Percentiles rank a stretch among this genome's conserved stretches.
phyloP scores from a whole-genome alignment of 345 rosid species.

The Arabis alpina region DNA sequence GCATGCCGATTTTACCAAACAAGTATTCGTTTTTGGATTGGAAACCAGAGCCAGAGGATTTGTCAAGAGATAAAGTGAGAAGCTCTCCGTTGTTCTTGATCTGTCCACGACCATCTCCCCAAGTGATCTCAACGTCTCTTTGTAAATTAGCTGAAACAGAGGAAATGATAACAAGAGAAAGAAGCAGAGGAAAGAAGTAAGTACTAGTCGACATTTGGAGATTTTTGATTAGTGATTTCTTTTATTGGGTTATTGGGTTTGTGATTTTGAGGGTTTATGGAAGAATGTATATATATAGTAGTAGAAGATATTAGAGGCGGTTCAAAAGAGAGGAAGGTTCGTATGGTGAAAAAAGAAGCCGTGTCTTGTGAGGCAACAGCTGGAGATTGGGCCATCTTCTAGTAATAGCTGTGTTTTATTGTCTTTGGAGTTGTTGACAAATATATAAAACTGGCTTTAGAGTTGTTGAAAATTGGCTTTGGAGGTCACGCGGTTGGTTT shows the following conservation, averaged over 20 bases:
- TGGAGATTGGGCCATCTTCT: conserved; percentile 38
- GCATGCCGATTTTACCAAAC: conserved; percentile 61
- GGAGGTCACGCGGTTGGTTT: conserved; percentile 34
- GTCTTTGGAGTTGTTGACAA: conserved; percentile 35
- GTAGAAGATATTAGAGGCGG: no score
- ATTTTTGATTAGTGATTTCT: neutral
- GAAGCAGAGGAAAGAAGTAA: conserved; percentile 29
- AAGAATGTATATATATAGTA: conserved; percentile 25
- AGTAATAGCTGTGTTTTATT: conserved; percentile 36
- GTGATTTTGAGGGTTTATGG: conserved; percentile 31
- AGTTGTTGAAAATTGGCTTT: no score
- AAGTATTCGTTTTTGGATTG: conserved; percentile 43
- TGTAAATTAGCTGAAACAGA: conserved; percentile 44
- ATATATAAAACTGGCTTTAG: no score
- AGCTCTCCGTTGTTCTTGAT: conserved; percentile 46
- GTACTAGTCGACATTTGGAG: conserved; percentile 28
- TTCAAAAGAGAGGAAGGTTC: conserved; percentile 33
- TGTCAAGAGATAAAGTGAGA: conserved; percentile 41
- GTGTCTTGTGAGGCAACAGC: conserved; percentile 39
- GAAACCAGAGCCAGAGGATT: conserved; percentile 44
- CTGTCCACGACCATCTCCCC: conserved; percentile 46
- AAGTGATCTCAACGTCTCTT: conserved; percentile 42
- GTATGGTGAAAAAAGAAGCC: conserved; percentile 26
- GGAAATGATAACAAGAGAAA: conserved; percentile 28
- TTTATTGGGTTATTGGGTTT: neutral